phyloP scores from a whole-genome alignment of 1,284 basidiomycete species.

The Ganoderma lingzhi region DNA sequence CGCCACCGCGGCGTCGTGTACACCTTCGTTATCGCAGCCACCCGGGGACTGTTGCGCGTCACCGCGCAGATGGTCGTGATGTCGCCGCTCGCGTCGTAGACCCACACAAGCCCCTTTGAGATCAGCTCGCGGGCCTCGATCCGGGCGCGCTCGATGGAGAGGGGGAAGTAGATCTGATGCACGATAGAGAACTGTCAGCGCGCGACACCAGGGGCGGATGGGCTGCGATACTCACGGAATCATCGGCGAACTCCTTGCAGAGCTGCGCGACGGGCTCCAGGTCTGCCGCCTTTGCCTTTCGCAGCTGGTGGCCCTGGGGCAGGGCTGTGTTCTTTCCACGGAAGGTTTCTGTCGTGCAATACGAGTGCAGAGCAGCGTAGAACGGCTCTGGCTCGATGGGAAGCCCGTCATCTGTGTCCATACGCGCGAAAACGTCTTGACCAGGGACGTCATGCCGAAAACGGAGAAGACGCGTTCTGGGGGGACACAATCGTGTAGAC shows the following conservation, averaged over 20 bases:
- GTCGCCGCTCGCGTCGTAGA: constrained; percentile 51
- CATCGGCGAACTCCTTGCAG: constrained; percentile 57
- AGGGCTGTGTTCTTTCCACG: constrained; percentile 34
- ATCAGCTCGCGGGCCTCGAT: constrained; percentile 54
- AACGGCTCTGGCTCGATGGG: constrained; percentile 47
- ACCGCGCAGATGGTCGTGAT: constrained; percentile 57
- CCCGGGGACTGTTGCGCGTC: constrained; percentile 51
- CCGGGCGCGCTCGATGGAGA: constrained; percentile 45
- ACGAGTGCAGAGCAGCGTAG: constrained; percentile 53
- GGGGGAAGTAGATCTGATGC: constrained; percentile 47
- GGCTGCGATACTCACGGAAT: constrained; percentile 46
- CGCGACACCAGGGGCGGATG: neutral
- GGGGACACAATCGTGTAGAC: constrained; percentile 48
- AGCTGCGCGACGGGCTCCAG: constrained; percentile 48
- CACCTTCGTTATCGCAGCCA: constrained; percentile 59
- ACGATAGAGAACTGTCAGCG: constrained; percentile 20
- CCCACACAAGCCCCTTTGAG: constrained; percentile 51
- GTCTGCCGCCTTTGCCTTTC: constrained; percentile 46
- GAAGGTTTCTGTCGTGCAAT: constrained; percentile 48
- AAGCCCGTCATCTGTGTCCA: constrained; percentile 51
- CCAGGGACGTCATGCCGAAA: constrained; percentile 50
- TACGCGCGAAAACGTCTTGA: constrained; percentile 45
- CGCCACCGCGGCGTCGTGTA: constrained; percentile 54
- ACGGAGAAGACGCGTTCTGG: constrained; percentile 52
- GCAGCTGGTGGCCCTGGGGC: constrained; percentile 43